Evolutionary conservation across 768 basidiomycete genomes (phyloP).

Genomic region (Agaricus subrufescens): DNA sequence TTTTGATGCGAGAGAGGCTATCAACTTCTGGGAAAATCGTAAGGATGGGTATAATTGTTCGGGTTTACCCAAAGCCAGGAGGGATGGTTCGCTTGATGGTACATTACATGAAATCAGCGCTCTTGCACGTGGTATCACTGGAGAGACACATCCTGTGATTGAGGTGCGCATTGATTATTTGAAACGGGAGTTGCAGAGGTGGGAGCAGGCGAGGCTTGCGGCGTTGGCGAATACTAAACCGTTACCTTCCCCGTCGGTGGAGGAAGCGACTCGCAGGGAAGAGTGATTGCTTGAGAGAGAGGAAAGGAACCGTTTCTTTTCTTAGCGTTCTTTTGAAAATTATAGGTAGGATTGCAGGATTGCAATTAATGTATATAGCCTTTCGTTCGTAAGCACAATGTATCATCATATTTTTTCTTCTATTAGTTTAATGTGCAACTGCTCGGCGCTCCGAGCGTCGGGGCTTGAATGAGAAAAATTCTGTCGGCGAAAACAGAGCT

Average conservation of each 20-base stretch:
- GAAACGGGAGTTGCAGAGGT: constrained; percentile 62
- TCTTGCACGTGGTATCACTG: constrained; percentile 34
- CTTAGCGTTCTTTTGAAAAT: background rate
- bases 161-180: constrained; percentile 58
- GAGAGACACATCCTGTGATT: constrained; percentile 64
- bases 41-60: constrained; percentile 42
- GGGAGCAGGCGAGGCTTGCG: constrained; percentile 52
- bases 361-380: no score
- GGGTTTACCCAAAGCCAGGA: background rate
- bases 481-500: no score
- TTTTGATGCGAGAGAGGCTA: constrained; percentile 79
- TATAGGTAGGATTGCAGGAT: background rate
- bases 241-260: background rate
- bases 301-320: no score
- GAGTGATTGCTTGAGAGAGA: no score
- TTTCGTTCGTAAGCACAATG: no score
- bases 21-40: constrained; percentile 78
- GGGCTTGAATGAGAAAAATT: no score
- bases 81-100: constrained; percentile 15
- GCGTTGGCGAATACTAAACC: constrained; percentile 9
- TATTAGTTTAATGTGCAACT: no score
- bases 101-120: constrained; percentile 6
- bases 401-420: no score
- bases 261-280: no score
- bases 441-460: no score